These are phyloP conservation scores for Zea luxurians DNA, from an alignment of 176 grass and related monocot genomes.

Conservation along the genomic window DNA sequence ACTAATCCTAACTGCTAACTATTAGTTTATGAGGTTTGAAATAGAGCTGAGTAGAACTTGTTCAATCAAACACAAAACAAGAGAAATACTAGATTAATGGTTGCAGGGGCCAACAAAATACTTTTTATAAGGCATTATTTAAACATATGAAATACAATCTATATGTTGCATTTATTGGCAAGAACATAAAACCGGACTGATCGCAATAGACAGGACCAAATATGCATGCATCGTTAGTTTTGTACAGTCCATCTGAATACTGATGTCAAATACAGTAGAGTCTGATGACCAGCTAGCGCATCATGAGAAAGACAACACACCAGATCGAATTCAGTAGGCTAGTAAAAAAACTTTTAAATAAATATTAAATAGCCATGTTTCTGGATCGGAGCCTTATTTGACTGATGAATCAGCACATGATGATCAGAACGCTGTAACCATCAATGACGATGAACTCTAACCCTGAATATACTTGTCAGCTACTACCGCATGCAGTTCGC, in stretches of 20 bases:
- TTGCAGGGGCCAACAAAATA: not conserved
- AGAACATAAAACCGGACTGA: not conserved
- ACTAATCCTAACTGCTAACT: too few species aligned
- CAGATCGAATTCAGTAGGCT: not conserved
- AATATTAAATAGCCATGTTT: constrained; percentile 11
- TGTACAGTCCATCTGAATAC: not conserved
- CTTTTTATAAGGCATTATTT: not conserved
- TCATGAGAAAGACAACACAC: not conserved
- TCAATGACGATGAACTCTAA: not conserved
- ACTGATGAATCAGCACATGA: constrained; percentile 1
- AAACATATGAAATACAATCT: not conserved
- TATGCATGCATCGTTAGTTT: not conserved
- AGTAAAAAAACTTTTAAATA: not conserved
- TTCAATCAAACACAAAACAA: not conserved
- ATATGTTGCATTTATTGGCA: not conserved
- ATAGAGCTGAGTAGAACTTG: not conserved
- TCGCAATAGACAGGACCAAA: not conserved
- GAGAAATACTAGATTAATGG: not conserved
- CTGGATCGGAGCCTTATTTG: constrained; percentile 43
- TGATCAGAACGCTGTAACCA: constrained; percentile 10
- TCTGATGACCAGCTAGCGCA: not conserved
- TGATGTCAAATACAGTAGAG: not conserved
- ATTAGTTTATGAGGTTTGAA: too few species aligned
- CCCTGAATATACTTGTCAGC: not conserved
- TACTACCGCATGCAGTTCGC: constrained; percentile 13